A percentile compares a stretch with the other conserved stretches of the same genome.
phyloP scores from a whole-genome alignment of 164 flowering plant species.

The Vitis vinifera region DNA sequence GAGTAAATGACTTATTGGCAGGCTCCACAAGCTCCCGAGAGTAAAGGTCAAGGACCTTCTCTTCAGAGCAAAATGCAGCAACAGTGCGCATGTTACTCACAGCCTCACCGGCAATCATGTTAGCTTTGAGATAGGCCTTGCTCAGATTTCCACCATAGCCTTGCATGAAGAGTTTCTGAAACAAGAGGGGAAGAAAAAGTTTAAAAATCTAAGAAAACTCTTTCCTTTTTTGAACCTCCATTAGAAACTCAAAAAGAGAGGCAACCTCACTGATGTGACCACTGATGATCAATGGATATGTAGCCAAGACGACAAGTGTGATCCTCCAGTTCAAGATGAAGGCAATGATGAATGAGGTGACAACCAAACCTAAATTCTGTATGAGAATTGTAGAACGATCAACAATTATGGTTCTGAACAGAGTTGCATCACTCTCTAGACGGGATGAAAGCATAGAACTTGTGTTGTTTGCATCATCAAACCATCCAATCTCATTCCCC shows the following conservation, averaged over 20 bases:
- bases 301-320: constrained; percentile 79
- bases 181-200: neutral
- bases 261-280: constrained; percentile 93
- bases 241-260: neutral
- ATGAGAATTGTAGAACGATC: constrained; percentile 82
- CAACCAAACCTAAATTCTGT: constrained; percentile 64
- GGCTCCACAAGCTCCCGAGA: constrained; percentile 75
- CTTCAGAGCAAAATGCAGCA: constrained; percentile 89
- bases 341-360: constrained; percentile 73
- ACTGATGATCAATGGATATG: constrained; percentile 74
- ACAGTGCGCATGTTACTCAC: constrained; percentile 93
- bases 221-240: neutral
- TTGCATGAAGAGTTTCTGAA: constrained; percentile 90
- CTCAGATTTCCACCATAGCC: constrained; percentile 96
- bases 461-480: constrained; percentile 67
- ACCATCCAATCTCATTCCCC: constrained; percentile 93
- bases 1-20: constrained; percentile 58
- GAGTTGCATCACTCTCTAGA: constrained; percentile 79
- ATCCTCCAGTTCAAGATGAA: constrained; percentile 94
- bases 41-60: constrained; percentile 79
- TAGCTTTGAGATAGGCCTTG: constrained; percentile 92
- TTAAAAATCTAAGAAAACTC: no score
- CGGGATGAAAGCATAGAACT: constrained; percentile 86
- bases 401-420: constrained; percentile 72
- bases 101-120: constrained; percentile 97